A percentile compares a stretch with the other conserved stretches of the same genome.
phyloP scores from a whole-genome alignment of 192 early-diverging fungal species.

The Coemansia sp. region DNA sequence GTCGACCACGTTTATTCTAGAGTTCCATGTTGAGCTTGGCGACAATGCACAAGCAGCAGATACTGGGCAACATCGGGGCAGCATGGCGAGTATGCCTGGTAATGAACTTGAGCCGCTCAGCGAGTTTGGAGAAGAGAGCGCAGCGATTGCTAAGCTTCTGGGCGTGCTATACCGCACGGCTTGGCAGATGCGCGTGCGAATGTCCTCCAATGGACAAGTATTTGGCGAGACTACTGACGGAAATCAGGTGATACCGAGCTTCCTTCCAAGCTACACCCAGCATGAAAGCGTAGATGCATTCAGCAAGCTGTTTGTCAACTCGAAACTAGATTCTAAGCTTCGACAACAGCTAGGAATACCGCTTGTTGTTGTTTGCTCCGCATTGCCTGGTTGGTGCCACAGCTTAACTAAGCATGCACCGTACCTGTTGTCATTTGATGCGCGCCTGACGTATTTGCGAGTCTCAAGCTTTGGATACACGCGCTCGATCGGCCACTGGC shows the following conservation, averaged over 20 bases:
- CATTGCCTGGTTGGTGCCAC: conserved; percentile 78
- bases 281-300: background rate
- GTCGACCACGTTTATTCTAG: conserved; percentile 26
- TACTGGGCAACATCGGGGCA: background rate
- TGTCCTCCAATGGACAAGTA: background rate
- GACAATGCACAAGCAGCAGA: background rate
- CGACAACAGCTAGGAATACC: conserved; percentile 87
- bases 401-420: conserved; percentile 65
- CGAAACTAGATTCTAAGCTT: conserved; percentile 82
- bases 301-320: conserved; percentile 66
- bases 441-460: conserved; percentile 76
- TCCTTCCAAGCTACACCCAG: background rate
- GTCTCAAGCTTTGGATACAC: conserved; percentile 88
- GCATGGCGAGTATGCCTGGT: background rate
- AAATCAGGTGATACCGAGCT: too few relatives aligned
- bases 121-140: conserved; percentile 15
- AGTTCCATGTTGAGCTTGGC: conserved; percentile 27
- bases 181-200: background rate
- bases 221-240: background rate
- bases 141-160: conserved; percentile 16
- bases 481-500: conserved; percentile 73
- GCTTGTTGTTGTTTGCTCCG: conserved; percentile 80
- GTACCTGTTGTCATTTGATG: conserved; percentile 85
- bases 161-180: conserved; percentile 13
- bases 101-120: background rate